These are phyloP conservation scores for Pythium phragmiticola DNA, from an alignment of 352 stramenopile species.

Conservation along the genomic window DNA sequence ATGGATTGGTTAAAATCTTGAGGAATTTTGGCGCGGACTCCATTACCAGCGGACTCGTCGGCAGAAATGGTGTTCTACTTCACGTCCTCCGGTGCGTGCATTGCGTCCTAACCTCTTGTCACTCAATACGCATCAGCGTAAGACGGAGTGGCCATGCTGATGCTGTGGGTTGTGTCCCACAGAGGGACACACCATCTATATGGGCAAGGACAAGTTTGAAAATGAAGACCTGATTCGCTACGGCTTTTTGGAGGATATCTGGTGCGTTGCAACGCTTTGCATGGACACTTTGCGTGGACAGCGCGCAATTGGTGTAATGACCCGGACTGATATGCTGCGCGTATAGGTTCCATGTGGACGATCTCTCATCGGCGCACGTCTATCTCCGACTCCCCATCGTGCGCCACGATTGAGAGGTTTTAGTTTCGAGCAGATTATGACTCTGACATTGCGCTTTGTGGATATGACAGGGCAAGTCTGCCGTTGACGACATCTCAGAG, in stretches of 20 bases:
- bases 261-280: constrained; percentile 34
- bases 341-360: constrained; percentile 97
- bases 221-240: constrained; percentile 99
- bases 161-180: neutral
- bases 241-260: constrained; percentile 94
- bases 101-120: neutral
- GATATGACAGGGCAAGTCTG: constrained; percentile 54
- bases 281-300: neutral
- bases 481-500: constrained; percentile 75
- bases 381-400: constrained; percentile 94
- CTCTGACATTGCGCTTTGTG: neutral
- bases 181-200: constrained; percentile 94
- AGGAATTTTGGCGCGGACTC: neutral
- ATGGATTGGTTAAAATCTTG: constrained; percentile 7
- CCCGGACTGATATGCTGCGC: neutral
- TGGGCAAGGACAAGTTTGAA: constrained; percentile 99
- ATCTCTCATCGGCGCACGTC: constrained; percentile 97
- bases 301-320: neutral
- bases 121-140: neutral
- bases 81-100: constrained; percentile 67
- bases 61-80: constrained; percentile 78
- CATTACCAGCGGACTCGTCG: neutral
- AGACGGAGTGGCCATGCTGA: neutral
- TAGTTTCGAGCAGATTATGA: neutral
- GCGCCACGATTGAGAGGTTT: neutral